A percentile compares a stretch with the other conserved stretches of the same genome.
Conservation (phyloP, 179 eudicot species). For the Gypsophila paniculata region DNA sequence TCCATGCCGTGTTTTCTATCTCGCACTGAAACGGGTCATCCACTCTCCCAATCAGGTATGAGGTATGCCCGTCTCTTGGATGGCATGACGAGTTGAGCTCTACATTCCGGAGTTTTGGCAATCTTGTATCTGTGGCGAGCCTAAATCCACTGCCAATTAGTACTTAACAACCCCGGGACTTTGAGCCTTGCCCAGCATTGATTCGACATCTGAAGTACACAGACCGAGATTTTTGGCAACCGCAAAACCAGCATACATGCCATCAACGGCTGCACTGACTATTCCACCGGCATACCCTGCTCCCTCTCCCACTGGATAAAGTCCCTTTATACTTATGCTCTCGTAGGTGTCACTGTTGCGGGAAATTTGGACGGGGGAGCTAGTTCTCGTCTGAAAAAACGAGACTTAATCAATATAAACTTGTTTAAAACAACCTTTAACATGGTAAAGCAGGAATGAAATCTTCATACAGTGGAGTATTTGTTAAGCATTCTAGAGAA, state of each 20-base stretch:
- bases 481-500: background rate
- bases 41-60: background rate
- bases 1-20: background rate
- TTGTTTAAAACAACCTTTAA: background rate
- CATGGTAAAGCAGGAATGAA: background rate
- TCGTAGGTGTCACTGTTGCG: constrained; percentile 62
- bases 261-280: constrained; percentile 98
- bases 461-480: background rate
- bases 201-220: constrained; percentile 45
- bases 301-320: constrained; percentile 94
- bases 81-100: background rate
- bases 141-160: constrained; percentile 18
- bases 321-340: constrained; percentile 75
- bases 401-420: background rate
- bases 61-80: background rate
- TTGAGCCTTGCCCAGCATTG: constrained; percentile 70
- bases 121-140: background rate
- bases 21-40: background rate
- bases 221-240: constrained; percentile 69
- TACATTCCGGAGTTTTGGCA: background rate
- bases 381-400: constrained; percentile 75
- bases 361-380: constrained; percentile 81
- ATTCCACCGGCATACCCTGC: constrained; percentile 99
- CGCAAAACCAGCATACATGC: constrained; percentile 90
- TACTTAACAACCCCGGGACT: constrained; percentile 54